phyloP scores from a whole-genome alignment of 2,329 filamentous ascomycete genomes.

The Cercospora nicotianae region DNA sequence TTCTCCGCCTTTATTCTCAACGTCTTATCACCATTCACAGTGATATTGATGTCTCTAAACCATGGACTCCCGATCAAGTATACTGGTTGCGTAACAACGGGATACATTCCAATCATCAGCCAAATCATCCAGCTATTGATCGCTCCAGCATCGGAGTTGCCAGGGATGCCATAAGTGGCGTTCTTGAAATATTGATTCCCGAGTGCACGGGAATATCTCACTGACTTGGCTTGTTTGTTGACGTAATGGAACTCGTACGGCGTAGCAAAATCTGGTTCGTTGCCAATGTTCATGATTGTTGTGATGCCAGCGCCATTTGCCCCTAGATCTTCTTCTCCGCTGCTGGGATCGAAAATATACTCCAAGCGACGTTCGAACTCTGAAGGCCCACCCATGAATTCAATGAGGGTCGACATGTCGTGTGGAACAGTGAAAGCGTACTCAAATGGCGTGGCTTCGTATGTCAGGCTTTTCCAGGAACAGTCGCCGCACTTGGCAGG shows the following conservation, averaged over 20 bases:
- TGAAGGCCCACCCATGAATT: slow-evolving; percentile 44
- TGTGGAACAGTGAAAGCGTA: slow-evolving; percentile 49
- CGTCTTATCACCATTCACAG: slow-evolving; percentile 34
- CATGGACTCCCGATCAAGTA: slow-evolving; percentile 40
- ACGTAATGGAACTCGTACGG: slow-evolving; percentile 39
- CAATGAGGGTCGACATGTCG: slow-evolving; percentile 45
- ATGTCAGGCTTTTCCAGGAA: slow-evolving; percentile 45
- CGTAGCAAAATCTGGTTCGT: slow-evolving; percentile 39
- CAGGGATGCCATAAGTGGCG: slow-evolving; percentile 35
- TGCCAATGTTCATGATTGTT: slow-evolving; percentile 41
- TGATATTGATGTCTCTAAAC: slow-evolving; percentile 37
- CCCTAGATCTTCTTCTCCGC: slow-evolving; percentile 38
- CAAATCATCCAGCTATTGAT: slow-evolving; percentile 37
- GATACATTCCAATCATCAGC: slow-evolving; percentile 40
- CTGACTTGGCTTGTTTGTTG: slow-evolving; percentile 36
- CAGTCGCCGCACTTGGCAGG: slow-evolving; percentile 46
- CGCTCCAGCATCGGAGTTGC: slow-evolving; percentile 39
- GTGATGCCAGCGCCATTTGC: slow-evolving; percentile 41
- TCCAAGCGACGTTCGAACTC: slow-evolving; percentile 46
- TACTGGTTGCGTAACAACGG: slow-evolving; percentile 33
- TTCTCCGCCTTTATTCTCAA: slow-evolving; percentile 52
- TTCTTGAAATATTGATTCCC: slow-evolving; percentile 36
- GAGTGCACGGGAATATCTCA: slow-evolving; percentile 28
- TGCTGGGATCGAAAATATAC: slow-evolving; percentile 45
- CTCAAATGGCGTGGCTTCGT: slow-evolving; percentile 47